A percentile compares a stretch with the other conserved stretches of the same genome.
phyloP scores from a whole-genome alignment of 2,329 filamentous ascomycete species.

The Trichothecium sympodiale region DNA sequence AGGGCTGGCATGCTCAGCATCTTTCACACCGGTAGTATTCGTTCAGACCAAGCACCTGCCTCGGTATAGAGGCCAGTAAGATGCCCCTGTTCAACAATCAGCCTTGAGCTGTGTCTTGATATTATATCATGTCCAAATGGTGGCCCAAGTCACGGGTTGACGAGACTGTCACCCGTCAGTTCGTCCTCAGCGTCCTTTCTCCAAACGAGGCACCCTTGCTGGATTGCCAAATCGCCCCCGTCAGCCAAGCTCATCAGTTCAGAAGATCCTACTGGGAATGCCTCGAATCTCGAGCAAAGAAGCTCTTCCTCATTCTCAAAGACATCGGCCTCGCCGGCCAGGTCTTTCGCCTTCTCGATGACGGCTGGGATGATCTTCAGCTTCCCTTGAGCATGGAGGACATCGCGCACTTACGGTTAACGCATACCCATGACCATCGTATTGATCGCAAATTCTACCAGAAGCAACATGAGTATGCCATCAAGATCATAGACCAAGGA shows the following conservation, averaged over 20 bases:
- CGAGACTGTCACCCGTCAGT: conserved; percentile 56
- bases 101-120: too few species aligned
- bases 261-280: conserved; percentile 71
- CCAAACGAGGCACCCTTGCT: conserved; percentile 52
- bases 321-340: conserved; percentile 61
- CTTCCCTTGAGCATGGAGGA: conserved; percentile 57
- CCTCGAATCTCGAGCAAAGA: conserved; percentile 58
- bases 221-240: conserved; percentile 46
- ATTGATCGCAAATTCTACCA: conserved; percentile 60
- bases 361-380: conserved; percentile 68
- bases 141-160: conserved; percentile 64
- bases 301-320: conserved; percentile 59
- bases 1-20: too few species aligned
- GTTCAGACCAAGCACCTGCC: too few species aligned
- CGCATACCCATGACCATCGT: conserved; percentile 46
- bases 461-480: conserved; percentile 60
- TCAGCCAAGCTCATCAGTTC: conserved; percentile 53
- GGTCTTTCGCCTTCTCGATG: conserved; percentile 65
- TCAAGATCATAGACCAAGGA: conserved; percentile 50
- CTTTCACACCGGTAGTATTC: too few species aligned
- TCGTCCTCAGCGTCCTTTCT: conserved; percentile 53
- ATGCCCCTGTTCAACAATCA: too few species aligned
- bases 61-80: too few species aligned
- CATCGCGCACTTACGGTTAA: conserved; percentile 51
- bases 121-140: conserved; percentile 29